phyloP scores from a whole-genome alignment of 208 protist species.

The Blechomonas ayalai region DNA sequence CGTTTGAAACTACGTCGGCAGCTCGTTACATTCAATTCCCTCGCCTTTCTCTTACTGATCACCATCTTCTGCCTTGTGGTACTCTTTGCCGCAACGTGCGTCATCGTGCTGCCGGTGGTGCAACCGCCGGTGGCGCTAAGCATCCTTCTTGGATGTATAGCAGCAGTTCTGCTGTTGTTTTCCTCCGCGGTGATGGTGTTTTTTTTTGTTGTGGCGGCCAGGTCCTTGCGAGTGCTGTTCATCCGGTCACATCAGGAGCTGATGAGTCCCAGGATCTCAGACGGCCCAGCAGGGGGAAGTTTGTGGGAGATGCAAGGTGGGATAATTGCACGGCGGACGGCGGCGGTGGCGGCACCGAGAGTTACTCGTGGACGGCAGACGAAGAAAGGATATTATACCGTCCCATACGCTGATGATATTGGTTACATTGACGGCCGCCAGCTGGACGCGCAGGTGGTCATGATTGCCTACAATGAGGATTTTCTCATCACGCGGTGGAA shows the following conservation, averaged over 20 bases:
- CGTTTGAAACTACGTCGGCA: conserved; percentile 32
- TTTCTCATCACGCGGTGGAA: conserved; percentile 84
- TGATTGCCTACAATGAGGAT: conserved; percentile 74
- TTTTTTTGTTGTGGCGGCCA: conserved; percentile 30
- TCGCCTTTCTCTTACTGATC: conserved; percentile 29
- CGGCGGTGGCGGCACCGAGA: conserved; percentile 1
- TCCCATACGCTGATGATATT: conserved; percentile 54
- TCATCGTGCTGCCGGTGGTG: conserved; percentile 50
- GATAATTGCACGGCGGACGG: not conserved
- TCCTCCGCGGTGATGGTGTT: conserved; percentile 21
- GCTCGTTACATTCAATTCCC: conserved; percentile 32
- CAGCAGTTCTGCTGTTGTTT: conserved; percentile 36
- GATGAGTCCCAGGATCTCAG: conserved; percentile 21
- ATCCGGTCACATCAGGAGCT: conserved; percentile 34
- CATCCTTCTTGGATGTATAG: conserved; percentile 31
- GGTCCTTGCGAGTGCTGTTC: conserved; percentile 49
- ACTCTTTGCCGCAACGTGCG: conserved; percentile 25
- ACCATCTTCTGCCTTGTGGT: conserved; percentile 39
- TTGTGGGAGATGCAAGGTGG: not conserved
- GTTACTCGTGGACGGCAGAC: conserved; percentile 28
- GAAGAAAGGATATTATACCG: conserved; percentile 67
- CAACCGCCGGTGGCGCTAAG: conserved; percentile 25
- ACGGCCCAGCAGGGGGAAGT: too few relatives aligned
- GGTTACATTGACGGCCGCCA: conserved; percentile 84
- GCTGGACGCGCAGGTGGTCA: conserved; percentile 77